A percentile compares a stretch with the other conserved stretches of the same genome.
phyloP scores from a whole-genome alignment of 345 rosid genomes.

The Eucalyptus victrix region DNA sequence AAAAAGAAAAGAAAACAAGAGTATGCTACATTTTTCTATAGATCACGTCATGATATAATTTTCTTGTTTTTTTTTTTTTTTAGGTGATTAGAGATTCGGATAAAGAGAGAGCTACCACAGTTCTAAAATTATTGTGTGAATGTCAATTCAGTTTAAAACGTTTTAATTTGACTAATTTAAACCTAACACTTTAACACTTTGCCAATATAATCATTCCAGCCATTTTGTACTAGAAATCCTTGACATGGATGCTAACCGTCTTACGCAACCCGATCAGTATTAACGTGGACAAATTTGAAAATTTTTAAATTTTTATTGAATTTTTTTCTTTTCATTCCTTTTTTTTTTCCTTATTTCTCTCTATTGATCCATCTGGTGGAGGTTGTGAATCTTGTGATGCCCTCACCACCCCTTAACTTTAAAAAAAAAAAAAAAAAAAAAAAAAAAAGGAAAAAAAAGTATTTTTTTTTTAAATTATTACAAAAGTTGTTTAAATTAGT shows the following conservation, averaged over 20 bases:
- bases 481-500: too few species aligned
- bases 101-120: background rate
- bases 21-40: background rate
- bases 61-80: background rate
- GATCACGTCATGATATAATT: background rate
- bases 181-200: too few species aligned
- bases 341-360: background rate
- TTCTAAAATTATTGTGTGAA: too few species aligned
- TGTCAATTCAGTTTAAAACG: rapidly evolving
- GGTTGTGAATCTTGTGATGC: too few species aligned
- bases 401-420: too few species aligned
- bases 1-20: too few species aligned
- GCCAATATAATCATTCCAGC: rapidly evolving
- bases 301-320: rapidly evolving
- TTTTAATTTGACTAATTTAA: too few species aligned
- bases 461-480: too few species aligned
- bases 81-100: background rate
- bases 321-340: too few species aligned
- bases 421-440: too few species aligned
- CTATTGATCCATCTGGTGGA: rapidly evolving
- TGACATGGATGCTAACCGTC: rapidly evolving
- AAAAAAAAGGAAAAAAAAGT: too few species aligned
- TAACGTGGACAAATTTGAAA: rapidly evolving
- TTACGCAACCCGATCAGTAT: rapidly evolving
- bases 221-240: background rate